phyloP scores from a whole-genome alignment of 768 basidiomycete species.

The Mrakia blollopis region DNA sequence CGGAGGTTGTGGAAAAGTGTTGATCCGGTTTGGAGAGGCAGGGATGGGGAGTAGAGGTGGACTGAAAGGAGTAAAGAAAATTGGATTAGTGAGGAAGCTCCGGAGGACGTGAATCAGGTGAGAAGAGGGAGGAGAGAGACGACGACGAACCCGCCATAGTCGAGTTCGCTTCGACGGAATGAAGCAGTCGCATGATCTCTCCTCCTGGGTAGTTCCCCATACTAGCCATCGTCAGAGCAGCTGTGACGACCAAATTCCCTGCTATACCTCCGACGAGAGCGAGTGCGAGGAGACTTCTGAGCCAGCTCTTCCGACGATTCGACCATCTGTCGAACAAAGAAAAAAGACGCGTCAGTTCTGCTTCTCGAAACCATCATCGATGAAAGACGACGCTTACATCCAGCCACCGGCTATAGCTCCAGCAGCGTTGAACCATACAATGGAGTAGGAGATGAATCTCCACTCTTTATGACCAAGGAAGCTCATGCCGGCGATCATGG shows the following conservation, averaged over 20 bases:
- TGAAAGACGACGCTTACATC: slow-evolving; percentile 54
- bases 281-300: slow-evolving; percentile 47
- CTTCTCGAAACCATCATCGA: not conserved
- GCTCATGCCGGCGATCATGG: slow-evolving; percentile 53
- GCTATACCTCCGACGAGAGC: slow-evolving; percentile 51
- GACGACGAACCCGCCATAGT: slow-evolving; percentile 28
- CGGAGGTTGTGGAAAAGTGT: slow-evolving; percentile 76
- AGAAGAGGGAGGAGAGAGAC: not conserved
- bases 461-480: slow-evolving; percentile 89
- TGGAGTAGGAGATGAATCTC: slow-evolving; percentile 86
- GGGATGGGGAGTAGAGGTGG: slow-evolving; percentile 74
- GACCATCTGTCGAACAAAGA: not conserved
- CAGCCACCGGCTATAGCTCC: slow-evolving; percentile 62
- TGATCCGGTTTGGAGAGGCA: slow-evolving; percentile 84
- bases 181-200: slow-evolving; percentile 59
- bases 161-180: slow-evolving; percentile 44
- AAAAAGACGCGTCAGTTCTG: not conserved
- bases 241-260: slow-evolving; percentile 55
- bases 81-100: too few relatives aligned
- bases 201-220: slow-evolving; percentile 86
- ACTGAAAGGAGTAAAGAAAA: slow-evolving; percentile 41
- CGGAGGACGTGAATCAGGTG: too few relatives aligned
- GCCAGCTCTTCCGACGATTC: not conserved
- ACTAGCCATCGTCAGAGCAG: slow-evolving; percentile 57
- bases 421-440: slow-evolving; percentile 73